Conservation (phyloP, 2,329 filamentous ascomycete species). For the Phaeosphaeria sp. region DNA sequence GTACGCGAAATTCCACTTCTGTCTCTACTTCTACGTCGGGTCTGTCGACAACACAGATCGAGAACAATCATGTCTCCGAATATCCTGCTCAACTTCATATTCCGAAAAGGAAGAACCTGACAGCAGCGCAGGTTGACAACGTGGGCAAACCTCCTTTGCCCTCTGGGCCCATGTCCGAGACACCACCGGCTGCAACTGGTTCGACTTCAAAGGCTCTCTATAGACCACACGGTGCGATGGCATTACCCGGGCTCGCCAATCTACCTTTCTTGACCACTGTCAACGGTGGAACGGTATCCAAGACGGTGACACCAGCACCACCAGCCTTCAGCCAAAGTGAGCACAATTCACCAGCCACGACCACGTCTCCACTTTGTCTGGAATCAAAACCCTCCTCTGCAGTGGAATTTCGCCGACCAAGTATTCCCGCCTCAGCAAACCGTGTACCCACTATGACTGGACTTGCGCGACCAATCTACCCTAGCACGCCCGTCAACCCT, state of each 20-base stretch:
- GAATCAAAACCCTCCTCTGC: constrained; percentile 16
- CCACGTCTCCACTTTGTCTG: constrained; percentile 21
- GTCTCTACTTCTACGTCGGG: constrained; percentile 22
- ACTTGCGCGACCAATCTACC: constrained; percentile 46
- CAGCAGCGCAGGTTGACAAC: constrained; percentile 50
- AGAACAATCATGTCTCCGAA: constrained; percentile 24
- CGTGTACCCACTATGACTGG: constrained; percentile 43
- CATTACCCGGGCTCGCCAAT: constrained; percentile 23
- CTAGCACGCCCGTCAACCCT: constrained; percentile 26
- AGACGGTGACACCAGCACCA: constrained; percentile 2
- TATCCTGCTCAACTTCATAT: constrained; percentile 47
- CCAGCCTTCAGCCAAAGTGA: constrained; percentile 18
- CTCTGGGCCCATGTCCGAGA: constrained; percentile 7
- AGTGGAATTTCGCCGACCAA: constrained; percentile 38
- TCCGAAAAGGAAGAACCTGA: constrained; percentile 55
- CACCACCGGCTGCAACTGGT: not conserved
- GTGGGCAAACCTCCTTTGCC: constrained; percentile 34
- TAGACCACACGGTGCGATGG: constrained; percentile 19
- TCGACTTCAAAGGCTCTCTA: not conserved
- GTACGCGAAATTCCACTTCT: constrained; percentile 42
- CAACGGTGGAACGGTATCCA: not conserved
- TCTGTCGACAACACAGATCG: constrained; percentile 12
- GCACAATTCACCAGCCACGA: constrained; percentile 21
- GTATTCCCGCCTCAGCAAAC: constrained; percentile 35
- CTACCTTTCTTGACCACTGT: constrained; percentile 11